Evolutionary conservation across 2,329 filamentous ascomycete genomes (phyloP).

Genomic region (Calonectria pseudoturangicola): DNA sequence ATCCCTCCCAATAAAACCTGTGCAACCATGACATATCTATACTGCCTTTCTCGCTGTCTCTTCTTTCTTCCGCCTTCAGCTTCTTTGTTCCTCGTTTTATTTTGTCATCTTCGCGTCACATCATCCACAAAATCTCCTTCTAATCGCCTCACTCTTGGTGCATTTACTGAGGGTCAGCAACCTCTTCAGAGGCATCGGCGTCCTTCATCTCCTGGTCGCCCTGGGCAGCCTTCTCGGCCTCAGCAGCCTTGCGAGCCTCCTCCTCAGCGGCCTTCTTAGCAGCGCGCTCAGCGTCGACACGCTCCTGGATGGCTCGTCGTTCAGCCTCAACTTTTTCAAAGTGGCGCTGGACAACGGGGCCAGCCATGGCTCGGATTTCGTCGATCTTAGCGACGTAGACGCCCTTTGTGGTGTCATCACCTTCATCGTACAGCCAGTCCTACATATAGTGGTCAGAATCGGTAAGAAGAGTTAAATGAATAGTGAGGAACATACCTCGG

Average conservation of each 20-base stretch:
- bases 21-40: conserved; percentile 50
- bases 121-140: conserved; percentile 36
- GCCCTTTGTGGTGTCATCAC: conserved; percentile 94
- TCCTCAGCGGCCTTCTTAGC: conserved; percentile 81
- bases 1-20: conserved; percentile 54
- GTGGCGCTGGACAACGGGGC: conserved; percentile 94
- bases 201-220: conserved; percentile 78
- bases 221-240: conserved; percentile 69
- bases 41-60: conserved; percentile 36
- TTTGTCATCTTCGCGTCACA: conserved; percentile 53
- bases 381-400: conserved; percentile 97
- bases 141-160: conserved; percentile 16
- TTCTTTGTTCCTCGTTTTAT: conserved; percentile 43
- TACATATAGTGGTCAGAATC: conserved; percentile 61
- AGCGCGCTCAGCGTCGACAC: conserved; percentile 84
- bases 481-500: conserved; percentile 81
- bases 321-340: conserved; percentile 95
- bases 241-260: conserved; percentile 72
- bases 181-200: conserved; percentile 74
- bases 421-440: conserved; percentile 99
- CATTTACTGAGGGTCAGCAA: conserved; percentile 62
- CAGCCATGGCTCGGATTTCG: conserved; percentile 92
- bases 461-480: neutral
- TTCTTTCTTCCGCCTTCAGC: conserved; percentile 43
- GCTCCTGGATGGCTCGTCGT: conserved; percentile 85